A percentile compares a stretch with the other conserved stretches of the same genome.
These are phyloP conservation scores for Colletotrichum sansevieriae DNA, from an alignment of 2,329 filamentous ascomycete species.

Conservation along the genomic window DNA sequence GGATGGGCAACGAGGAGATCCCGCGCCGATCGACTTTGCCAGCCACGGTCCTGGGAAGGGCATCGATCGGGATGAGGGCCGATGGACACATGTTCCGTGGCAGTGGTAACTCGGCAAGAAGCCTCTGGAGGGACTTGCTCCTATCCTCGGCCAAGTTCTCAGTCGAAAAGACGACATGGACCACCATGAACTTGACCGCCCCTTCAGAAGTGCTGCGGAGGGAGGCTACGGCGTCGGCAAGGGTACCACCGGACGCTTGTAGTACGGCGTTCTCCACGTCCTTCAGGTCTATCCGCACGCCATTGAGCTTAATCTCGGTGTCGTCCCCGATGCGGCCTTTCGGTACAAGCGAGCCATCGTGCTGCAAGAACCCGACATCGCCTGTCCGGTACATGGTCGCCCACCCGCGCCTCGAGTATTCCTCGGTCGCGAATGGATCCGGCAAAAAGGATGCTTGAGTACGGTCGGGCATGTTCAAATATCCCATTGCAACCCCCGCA, in stretches of 20 bases:
- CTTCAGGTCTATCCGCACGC: conserved; percentile 54
- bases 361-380: not conserved
- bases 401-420: not conserved
- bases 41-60: conserved; percentile 48
- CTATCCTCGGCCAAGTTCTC: not conserved
- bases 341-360: conserved; percentile 28
- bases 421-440: not conserved
- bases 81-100: conserved; percentile 52
- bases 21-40: conserved; percentile 52
- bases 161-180: too few species aligned
- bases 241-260: conserved; percentile 36
- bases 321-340: conserved; percentile 55
- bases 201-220: conserved; percentile 25
- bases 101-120: not conserved
- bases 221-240: conserved; percentile 43
- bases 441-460: not conserved
- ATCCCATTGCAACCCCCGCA: conserved; percentile 49
- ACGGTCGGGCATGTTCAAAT: conserved; percentile 45
- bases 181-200: too few species aligned
- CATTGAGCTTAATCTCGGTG: conserved; percentile 51
- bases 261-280: conserved; percentile 51
- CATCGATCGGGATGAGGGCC: conserved; percentile 45
- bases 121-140: not conserved
- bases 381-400: not conserved
- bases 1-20: conserved; percentile 43